Evolutionary conservation across 2,329 filamentous ascomycete species (phyloP).

Genomic region (Talaromyces pinophilus): DNA sequence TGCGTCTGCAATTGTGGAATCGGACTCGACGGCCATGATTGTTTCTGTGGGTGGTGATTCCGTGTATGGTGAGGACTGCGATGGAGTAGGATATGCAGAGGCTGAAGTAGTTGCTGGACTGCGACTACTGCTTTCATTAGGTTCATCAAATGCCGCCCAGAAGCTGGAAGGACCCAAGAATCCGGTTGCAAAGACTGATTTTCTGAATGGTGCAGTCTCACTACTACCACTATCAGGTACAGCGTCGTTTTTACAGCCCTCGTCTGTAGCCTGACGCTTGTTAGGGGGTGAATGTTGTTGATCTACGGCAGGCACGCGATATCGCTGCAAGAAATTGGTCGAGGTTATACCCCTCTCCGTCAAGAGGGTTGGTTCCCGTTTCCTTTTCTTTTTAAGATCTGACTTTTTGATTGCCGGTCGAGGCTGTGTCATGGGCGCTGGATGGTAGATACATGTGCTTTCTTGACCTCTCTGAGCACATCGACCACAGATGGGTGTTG

Average conservation of each 20-base stretch:
- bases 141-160: slow-evolving; percentile 26
- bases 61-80: slow-evolving; percentile 1
- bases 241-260: not conserved
- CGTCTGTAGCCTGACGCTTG: not conserved
- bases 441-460: slow-evolving; percentile 26
- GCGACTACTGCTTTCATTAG: slow-evolving; percentile 13
- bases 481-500: slow-evolving; percentile 26
- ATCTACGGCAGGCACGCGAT: slow-evolving; percentile 14
- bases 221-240: not conserved
- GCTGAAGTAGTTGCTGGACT: not conserved
- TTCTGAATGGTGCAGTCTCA: not conserved
- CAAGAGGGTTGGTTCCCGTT: slow-evolving; percentile 14
- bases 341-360: slow-evolving; percentile 14
- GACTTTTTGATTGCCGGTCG: not conserved
- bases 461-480: slow-evolving; percentile 24
- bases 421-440: slow-evolving; percentile 25
- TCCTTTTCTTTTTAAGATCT: slow-evolving; percentile 15
- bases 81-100: not conserved
- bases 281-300: not conserved
- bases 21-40: not conserved
- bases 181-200: slow-evolving; percentile 20
- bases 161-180: slow-evolving; percentile 30
- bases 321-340: slow-evolving; percentile 17
- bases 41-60: slow-evolving; percentile 10
- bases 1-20: not conserved